phyloP scores from a whole-genome alignment of 495 filamentous ascomycete genomes.

The Podospora fimiseda region DNA sequence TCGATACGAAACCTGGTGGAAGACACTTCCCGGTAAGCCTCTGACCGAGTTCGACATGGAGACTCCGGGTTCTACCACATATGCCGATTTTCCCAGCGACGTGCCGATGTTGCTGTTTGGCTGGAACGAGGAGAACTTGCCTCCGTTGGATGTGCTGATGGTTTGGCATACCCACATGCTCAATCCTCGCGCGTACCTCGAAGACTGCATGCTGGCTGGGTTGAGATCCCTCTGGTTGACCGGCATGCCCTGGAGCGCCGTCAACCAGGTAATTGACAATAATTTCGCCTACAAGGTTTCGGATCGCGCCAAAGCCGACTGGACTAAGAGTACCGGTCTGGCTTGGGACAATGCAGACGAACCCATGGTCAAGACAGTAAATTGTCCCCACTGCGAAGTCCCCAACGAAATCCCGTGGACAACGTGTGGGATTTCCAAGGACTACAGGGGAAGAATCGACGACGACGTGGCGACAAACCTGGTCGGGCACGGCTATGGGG shows the following conservation, averaged over 20 bases:
- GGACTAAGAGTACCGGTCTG: conserved; percentile 45
- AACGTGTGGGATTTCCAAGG: conserved; percentile 37
- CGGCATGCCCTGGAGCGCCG: conserved; percentile 64
- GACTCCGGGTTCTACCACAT: conserved; percentile 6
- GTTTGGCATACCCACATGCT: conserved; percentile 87
- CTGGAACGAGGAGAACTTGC: conserved; percentile 30
- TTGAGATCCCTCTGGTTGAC: conserved; percentile 55
- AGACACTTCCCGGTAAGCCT: conserved; percentile 24
- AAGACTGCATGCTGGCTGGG: conserved; percentile 65
- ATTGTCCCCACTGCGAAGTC: conserved; percentile 52
- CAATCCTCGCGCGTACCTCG: conserved; percentile 70
- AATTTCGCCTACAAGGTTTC: conserved; percentile 56
- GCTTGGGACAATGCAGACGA: conserved; percentile 57
- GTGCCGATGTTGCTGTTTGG: conserved; percentile 7
- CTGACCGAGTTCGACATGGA: conserved; percentile 31
- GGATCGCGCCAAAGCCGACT: conserved; percentile 38
- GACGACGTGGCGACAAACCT: conserved; percentile 9
- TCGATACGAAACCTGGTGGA: conserved; percentile 71
- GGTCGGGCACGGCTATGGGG: conserved; percentile 56
- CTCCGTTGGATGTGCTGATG: conserved; percentile 65
- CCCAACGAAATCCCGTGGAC: conserved; percentile 54
- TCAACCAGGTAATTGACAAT: conserved; percentile 60
- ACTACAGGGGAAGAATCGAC: conserved; percentile 8
- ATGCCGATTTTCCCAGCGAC: conserved; percentile 18
- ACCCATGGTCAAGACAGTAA: conserved; percentile 38